A percentile compares a stretch with the other conserved stretches of the same genome.
Evolutionary conservation across 2,329 filamentous ascomycete genomes (phyloP).

Genomic region (Keithomyces neogunnii): DNA sequence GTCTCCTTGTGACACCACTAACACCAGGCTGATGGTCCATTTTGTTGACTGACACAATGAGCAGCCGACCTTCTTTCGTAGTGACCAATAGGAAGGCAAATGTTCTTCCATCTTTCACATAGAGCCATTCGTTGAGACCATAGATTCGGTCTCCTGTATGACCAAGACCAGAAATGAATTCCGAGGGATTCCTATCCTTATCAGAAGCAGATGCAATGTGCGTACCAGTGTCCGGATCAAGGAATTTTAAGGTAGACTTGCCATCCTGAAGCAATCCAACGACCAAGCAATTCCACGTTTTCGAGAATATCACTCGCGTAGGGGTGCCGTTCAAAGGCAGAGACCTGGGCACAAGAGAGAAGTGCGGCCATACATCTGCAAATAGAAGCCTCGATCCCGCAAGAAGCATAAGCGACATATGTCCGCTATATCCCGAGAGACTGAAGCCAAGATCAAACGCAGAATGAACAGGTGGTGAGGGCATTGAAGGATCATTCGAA

Average conservation of each 20-base stretch:
- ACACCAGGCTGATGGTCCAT: slow-evolving; percentile 10
- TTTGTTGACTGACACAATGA: slow-evolving; percentile 43
- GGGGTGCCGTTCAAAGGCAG: slow-evolving; percentile 41
- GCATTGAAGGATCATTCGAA: slow-evolving; percentile 34
- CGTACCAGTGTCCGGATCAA: slow-evolving; percentile 46
- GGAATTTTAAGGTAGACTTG: slow-evolving; percentile 42
- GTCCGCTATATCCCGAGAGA: slow-evolving; percentile 28
- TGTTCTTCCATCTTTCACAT: slow-evolving; percentile 43
- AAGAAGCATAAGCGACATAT: slow-evolving; percentile 39
- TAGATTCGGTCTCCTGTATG: slow-evolving; percentile 50
- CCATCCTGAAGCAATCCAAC: slow-evolving; percentile 38
- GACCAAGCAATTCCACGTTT: slow-evolving; percentile 41
- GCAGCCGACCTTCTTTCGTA: slow-evolving; percentile 43
- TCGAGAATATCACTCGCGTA: slow-evolving; percentile 45
- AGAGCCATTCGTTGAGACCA: slow-evolving; percentile 56
- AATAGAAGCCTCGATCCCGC: slow-evolving; percentile 42
- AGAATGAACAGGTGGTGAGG: slow-evolving; percentile 39
- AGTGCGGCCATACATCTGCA: slow-evolving; percentile 38
- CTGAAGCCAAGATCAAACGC: slow-evolving; percentile 33
- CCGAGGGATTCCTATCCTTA: slow-evolving; percentile 29
- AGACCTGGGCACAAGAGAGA: slow-evolving; percentile 40
- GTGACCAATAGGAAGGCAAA: slow-evolving; percentile 58
- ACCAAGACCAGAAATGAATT: slow-evolving; percentile 48
- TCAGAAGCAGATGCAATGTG: slow-evolving; percentile 40
- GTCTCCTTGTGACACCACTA: slow-evolving; percentile 8